Evolutionary conservation across 306 rosid species (phyloP).

Genomic region (Hippophae gyantsensis): DNA sequence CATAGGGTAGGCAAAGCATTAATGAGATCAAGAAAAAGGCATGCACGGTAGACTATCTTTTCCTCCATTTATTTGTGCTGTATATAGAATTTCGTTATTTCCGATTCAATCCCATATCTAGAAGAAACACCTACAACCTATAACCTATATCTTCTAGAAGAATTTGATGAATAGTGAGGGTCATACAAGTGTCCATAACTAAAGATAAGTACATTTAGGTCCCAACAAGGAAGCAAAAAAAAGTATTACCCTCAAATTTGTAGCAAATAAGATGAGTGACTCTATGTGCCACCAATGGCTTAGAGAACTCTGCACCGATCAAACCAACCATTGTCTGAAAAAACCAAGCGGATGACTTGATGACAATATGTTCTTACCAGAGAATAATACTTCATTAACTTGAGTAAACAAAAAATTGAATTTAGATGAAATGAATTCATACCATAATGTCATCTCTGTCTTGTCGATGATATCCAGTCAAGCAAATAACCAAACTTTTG

Average conservation of each 20-base stretch:
- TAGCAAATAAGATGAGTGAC: slow-evolving; percentile 92
- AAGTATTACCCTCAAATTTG: slow-evolving; percentile 70
- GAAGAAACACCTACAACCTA: too few relatives aligned
- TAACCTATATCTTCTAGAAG: too few relatives aligned
- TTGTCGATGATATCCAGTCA: slow-evolving; percentile 88
- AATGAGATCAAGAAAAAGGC: not conserved
- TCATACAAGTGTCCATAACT: not conserved
- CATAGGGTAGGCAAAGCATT: not conserved
- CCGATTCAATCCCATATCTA: too few relatives aligned
- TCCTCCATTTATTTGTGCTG: too few relatives aligned
- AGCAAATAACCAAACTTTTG: slow-evolving; percentile 47
- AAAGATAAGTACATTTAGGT: not conserved
- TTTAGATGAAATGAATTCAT: slow-evolving; percentile 1
- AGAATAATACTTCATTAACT: not conserved
- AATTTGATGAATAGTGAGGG: too few relatives aligned
- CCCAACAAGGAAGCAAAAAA: not conserved
- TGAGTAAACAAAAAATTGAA: slow-evolving; percentile 5
- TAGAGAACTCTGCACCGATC: slow-evolving; percentile 84
- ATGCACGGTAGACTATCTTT: too few relatives aligned
- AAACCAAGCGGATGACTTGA: slow-evolving; percentile 2
- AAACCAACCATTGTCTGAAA: slow-evolving; percentile 67
- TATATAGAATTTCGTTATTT: too few relatives aligned
- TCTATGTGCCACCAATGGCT: slow-evolving; percentile 82
- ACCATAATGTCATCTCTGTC: slow-evolving; percentile 95
- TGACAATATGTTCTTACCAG: not conserved